Evolutionary conservation across 2,329 filamentous ascomycete genomes (phyloP).

Genomic region (Xylaria sp.): DNA sequence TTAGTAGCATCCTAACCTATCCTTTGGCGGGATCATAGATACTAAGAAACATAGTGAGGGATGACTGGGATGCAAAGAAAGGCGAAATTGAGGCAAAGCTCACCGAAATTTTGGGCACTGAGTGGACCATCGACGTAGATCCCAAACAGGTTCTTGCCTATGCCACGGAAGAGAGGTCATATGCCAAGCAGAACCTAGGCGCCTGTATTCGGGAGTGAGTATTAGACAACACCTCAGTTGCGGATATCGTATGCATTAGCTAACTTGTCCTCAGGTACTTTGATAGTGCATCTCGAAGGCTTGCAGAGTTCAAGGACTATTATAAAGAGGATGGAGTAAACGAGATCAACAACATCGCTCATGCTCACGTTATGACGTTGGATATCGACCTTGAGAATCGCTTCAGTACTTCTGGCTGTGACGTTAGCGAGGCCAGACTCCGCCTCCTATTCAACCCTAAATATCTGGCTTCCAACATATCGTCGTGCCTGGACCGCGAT

Average conservation of each 20-base stretch:
- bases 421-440: constrained; percentile 59
- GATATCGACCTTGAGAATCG: constrained; percentile 58
- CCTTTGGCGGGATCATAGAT: background rate
- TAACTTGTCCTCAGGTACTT: constrained; percentile 56
- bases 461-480: constrained; percentile 59
- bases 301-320: constrained; percentile 54
- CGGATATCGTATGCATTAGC: background rate
- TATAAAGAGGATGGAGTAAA: constrained; percentile 54
- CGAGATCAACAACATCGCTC: constrained; percentile 62
- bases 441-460: constrained; percentile 59
- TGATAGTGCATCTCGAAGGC: constrained; percentile 53
- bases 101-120: constrained; percentile 57
- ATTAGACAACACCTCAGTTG: background rate
- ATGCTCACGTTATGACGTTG: constrained; percentile 58
- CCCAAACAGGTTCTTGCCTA: constrained; percentile 61
- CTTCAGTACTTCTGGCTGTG: constrained; percentile 58
- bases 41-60: constrained; percentile 57
- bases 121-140: constrained; percentile 63
- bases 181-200: constrained; percentile 51
- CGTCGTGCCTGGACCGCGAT: constrained; percentile 51
- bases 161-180: constrained; percentile 50
- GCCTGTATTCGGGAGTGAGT: constrained; percentile 57
- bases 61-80: constrained; percentile 63
- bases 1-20: constrained; percentile 45
- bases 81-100: constrained; percentile 57